Evolutionary conservation across 1,139 yeast genomes (phyloP), one percentile per base, ranked within the genome.

Genomic region (Kurtzmaniella natalensis): DNA sequence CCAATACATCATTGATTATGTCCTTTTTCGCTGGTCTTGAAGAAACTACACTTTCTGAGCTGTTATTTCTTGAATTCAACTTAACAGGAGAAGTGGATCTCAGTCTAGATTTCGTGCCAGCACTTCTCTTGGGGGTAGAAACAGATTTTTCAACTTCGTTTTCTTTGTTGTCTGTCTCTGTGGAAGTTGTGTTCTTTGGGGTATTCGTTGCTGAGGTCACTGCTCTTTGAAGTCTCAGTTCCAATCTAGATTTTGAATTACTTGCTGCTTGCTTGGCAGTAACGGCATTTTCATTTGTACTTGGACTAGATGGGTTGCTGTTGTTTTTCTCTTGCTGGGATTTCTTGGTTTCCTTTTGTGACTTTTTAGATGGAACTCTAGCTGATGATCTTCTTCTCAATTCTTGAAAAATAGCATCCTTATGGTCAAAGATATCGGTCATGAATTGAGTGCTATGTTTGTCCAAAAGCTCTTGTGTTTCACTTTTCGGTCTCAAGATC

Each of bases 401-500:
- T 38, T 65, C 71, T 23, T 59, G 60, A 41, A 85, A 84, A 17
- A 81, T 73, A 8, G 63, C 59, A 23, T 77, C 79, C 45, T 80
- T 78, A 46, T 80, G 60, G 14, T 61, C 62, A 42, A 86, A 62
- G 33, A 86, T 59, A 51, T 86, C 95, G 33, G 64, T 60, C 34
- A 84, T 64, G 33, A 86, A 70, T 38, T 70, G 62, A 39, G 61
- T 64, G 11, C 84, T 79, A 47, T 79, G 78, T 34, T 76, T 67
- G 47, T 82, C 89, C 38, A 71, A 74, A 5, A 23, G 19, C 10
- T 37, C 20, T 4, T 13, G n/a, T 11, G 35, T 30, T 16, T 25
- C 36, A 13, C 18, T 19, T 41, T 72, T 70, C 13, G 87, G 84
- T 34, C 85, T 65, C 41, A 81, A 56, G 18, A 85, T 61, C 42